Evolutionary conservation across 129 eudicot species (phyloP).

Genomic region (Escallonia rubra): DNA sequence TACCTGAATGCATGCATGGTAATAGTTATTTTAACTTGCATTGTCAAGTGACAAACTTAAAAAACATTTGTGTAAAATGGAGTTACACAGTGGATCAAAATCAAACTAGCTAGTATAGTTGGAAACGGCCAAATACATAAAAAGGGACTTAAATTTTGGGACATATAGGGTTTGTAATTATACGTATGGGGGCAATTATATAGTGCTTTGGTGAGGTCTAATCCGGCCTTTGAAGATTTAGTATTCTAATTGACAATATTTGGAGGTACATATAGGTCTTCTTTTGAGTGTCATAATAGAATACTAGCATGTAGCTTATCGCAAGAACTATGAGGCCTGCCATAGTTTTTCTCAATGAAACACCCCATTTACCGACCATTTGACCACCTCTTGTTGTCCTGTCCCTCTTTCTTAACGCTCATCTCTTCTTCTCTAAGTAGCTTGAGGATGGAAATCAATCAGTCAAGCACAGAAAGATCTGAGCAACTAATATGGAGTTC

Average conservation of each 20-base stretch:
- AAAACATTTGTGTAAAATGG: background rate
- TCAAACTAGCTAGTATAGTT: background rate
- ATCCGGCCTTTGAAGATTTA: background rate
- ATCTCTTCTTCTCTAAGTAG: background rate
- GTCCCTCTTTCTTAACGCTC: background rate
- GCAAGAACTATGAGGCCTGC: background rate
- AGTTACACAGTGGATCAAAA: background rate
- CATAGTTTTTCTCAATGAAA: slow-evolving; percentile 4
- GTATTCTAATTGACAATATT: too few relatives aligned
- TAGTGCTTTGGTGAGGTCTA: background rate
- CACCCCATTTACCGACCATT: slow-evolving; percentile 4
- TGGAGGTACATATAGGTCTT: background rate
- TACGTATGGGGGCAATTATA: background rate
- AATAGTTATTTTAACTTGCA: background rate
- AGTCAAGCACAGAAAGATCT: slow-evolving; percentile 1
- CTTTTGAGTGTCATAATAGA: background rate
- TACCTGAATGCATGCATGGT: too few relatives aligned
- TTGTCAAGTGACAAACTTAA: background rate
- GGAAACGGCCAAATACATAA: too few relatives aligned
- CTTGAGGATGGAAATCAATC: slow-evolving; percentile 11
- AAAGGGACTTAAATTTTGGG: background rate
- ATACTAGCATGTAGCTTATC: background rate
- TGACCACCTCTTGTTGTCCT: slow-evolving; percentile 4
- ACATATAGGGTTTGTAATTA: too few relatives aligned
- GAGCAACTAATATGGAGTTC: slow-evolving; percentile 11